Base-by-base conservation (phyloP, 768 basidiomycete species). In the Daedalea quercina region DNA sequence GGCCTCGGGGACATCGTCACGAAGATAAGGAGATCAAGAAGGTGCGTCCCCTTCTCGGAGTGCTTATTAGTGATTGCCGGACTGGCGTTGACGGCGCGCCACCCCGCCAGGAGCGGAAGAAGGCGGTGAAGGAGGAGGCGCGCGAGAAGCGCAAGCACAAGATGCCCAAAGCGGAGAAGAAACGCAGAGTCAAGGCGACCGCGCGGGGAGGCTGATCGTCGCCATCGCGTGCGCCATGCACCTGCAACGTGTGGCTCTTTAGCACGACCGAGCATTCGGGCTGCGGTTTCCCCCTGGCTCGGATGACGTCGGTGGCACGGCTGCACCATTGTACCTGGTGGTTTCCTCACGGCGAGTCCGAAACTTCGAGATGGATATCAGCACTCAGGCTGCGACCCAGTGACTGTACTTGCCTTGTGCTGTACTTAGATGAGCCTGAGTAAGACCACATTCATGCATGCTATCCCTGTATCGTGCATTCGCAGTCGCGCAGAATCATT, bases 81-180 rank as follows among this genome's bases (percentile, higher is more conserved):
- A 43, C 50, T 53, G 24, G 49, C 47, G n/a, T n/a, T n/a, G n/a
- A n/a, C n/a, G n/a, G n/a, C n/a, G n/a, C n/a, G n/a, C n/a, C n/a
- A 17, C 15, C 44, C 26, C 31, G 28, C 13, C 60, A 95, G 94
- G 93, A 94, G 68, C 82, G 94, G 22, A 97, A 98, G 71, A 90
- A 90, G 65, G 83, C 84, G 3, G 81, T 78, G 24, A 97, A 97
- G 67, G 85, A 84, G 51, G 90, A 90, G 67, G 84, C 88, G 35
- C 78, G 85, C 62, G 94, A 96, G 72, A 88, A 80, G 67, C 78
- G 95, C 56, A 91, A 93, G 69, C 76, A 80, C 60, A 98, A 98
- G 73, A 92, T 97, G 77, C 90, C 94, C 44, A 98, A 98, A 66
- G 83, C 87, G 40, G 92, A 95, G 70, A 98, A 97, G 76, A 91